Conservation (phyloP, 2,329 filamentous ascomycete genomes). For the Dothideomycetes sp. region DNA sequence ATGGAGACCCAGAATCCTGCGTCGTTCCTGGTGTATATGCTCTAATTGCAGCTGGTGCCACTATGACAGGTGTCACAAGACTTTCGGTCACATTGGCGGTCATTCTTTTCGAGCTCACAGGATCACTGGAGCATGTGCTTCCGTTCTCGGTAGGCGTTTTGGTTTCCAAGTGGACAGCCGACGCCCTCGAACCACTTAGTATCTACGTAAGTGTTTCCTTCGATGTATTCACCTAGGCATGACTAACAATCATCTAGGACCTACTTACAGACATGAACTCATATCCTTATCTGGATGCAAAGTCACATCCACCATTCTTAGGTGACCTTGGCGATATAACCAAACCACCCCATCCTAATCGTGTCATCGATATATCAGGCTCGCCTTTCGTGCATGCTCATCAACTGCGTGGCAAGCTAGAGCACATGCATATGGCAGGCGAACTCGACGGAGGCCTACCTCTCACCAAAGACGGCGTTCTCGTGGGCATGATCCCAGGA, state of each 20-base stretch:
- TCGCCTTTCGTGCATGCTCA: conserved; percentile 71
- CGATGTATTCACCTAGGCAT: no score
- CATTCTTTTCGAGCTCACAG: conserved; percentile 91
- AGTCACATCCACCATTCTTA: conserved; percentile 84
- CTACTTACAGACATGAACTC: conserved; percentile 93
- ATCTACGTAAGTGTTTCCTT: conserved; percentile 52
- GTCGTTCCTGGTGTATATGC: conserved; percentile 97
- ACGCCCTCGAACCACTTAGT: conserved; percentile 85
- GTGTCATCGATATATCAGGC: conserved; percentile 78
- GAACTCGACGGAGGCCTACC: conserved; percentile 89
- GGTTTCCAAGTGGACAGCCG: conserved; percentile 96
- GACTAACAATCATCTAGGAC: conserved; percentile 38
- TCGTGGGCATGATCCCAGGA: conserved; percentile 86
- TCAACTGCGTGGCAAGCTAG: conserved; percentile 70
- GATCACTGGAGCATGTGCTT: conserved; percentile 87
- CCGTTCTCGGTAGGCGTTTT: conserved; percentile 88
- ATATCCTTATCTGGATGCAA: conserved; percentile 96
- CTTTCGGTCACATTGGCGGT: conserved; percentile 88
- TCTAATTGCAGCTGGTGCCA: conserved; percentile 85
- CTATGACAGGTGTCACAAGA: conserved; percentile 95
- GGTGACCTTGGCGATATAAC: conserved; percentile 82
- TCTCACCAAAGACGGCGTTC: conserved; percentile 65
- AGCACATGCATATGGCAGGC: conserved; percentile 71
- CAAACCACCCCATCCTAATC: conserved; percentile 60
- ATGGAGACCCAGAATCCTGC: conserved; percentile 63